Evolutionary conservation across 495 filamentous ascomycete genomes (phyloP), one percentile per base, ranked within the genome.

Genomic region (Aspergillus affinis): DNA sequence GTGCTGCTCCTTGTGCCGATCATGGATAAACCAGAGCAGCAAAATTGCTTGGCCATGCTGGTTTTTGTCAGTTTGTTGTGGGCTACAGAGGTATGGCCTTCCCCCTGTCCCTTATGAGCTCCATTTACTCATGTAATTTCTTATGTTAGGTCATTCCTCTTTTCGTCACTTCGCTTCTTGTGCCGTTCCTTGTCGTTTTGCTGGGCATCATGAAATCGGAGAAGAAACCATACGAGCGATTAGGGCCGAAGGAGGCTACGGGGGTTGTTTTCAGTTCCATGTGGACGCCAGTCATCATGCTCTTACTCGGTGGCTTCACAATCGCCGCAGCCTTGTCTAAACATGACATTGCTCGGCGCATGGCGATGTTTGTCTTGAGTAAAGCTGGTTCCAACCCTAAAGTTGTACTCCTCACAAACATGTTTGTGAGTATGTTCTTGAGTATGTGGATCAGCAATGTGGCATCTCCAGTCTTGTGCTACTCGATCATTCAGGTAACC

Each of bases 391-490:
- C 94, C 10, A 86, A 85, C 65, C 93, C 95, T 6, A 81, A 88
- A 50, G 90, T 89, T 18, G 92, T 99, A 19, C 83, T 99, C 13
- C 67, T 99, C 23, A 92, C 93, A 26, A 96, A 92, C 73, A 99
- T 99, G 94, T 96, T 96, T 65, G 94, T 99, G 48, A 94, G 94
- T 61, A 93, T 93, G 75, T 93, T 98, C 69, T 84, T 93, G 41
- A 96, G 91, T 64, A 99, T 99, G 94, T 93, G 95, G 84, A 97
- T 99, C 68, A 95, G 90, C 72, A 99, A 99, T 64, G 94, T 99
- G 36, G 94, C 94, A 18, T 93, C 95, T 5, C 94, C 94, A 0
- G 94, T 99, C n/a, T 83, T 99, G 9, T 99, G 95, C 79, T 98
- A 92, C 70, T 95, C 91, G 17, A 98, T 98, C 72, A 92, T 97